Evolutionary conservation across 805 yeast genomes (phyloP).

Genomic region (Jamesozyma piceae): DNA sequence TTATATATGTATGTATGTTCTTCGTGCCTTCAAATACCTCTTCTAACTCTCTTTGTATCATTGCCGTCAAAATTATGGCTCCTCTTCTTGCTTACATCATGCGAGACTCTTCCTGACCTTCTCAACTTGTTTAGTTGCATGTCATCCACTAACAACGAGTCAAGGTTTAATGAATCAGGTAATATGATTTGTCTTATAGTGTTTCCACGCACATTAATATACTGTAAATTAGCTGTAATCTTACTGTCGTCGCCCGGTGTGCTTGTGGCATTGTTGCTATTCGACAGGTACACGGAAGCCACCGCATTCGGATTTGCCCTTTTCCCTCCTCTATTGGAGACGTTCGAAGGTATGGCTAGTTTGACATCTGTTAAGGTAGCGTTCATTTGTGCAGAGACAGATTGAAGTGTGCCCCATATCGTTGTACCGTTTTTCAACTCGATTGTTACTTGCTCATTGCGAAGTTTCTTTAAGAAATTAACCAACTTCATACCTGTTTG

Average conservation of each 20-base stretch:
- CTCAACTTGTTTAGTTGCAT: conserved; percentile 21
- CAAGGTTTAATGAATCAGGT: conserved; percentile 80
- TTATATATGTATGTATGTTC: too few relatives aligned
- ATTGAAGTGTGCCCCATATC: conserved; percentile 71
- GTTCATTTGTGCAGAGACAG: conserved; percentile 89
- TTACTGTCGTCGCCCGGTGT: conserved; percentile 28
- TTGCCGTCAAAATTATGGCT: conserved; percentile 15
- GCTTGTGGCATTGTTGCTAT: conserved; percentile 6
- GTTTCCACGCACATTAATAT: conserved; percentile 79
- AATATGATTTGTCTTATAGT: conserved; percentile 74
- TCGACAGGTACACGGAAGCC: conserved; percentile 19
- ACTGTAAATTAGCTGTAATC: conserved; percentile 53
- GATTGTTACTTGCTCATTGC: conserved; percentile 78
- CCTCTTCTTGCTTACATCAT: conserved; percentile 20
- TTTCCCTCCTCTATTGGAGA: conserved; percentile 16
- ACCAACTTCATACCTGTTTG: conserved; percentile 31
- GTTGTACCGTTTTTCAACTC: conserved; percentile 88
- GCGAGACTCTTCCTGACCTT: conserved; percentile 21
- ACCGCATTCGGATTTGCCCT: conserved; percentile 14
- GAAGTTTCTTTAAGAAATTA: conserved; percentile 68
- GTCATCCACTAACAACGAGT: conserved; percentile 45
- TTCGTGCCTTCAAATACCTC: conserved; percentile 20
- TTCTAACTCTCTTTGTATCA: conserved; percentile 28
- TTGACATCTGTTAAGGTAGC: conserved; percentile 71
- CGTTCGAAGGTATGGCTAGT: conserved; percentile 44